phyloP scores from a whole-genome alignment of 805 yeast genomes.

The Metschnikowia reukaufii region DNA sequence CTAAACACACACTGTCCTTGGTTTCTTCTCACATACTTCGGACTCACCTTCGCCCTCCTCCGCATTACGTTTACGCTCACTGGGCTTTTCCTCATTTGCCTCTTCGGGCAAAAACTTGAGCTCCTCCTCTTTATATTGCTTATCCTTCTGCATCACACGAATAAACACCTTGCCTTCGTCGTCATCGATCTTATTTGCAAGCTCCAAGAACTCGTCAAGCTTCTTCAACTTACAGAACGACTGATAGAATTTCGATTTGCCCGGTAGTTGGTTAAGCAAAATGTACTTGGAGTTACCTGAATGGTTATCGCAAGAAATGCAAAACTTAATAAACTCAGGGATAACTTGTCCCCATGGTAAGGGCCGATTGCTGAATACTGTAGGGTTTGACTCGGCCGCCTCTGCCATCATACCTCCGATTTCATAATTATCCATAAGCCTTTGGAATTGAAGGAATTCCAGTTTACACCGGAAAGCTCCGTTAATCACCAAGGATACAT shows the following conservation, averaged over 20 bases:
- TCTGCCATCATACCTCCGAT: conserved; percentile 95
- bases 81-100: conserved; percentile 1
- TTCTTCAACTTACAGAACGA: conserved; percentile 56
- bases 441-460: conserved; percentile 55
- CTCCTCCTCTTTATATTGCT: conserved; percentile 21
- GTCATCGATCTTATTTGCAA: conserved; percentile 33
- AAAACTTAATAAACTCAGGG: conserved; percentile 55
- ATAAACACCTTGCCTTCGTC: conserved; percentile 38
- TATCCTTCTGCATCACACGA: conserved; percentile 34
- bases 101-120: too few species aligned
- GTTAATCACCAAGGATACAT: conserved; percentile 75
- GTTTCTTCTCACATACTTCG: conserved; percentile 11
- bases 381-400: conserved; percentile 82
- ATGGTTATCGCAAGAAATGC: conserved; percentile 58
- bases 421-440: conserved; percentile 49
- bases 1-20: conserved; percentile 8
- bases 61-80: background rate
- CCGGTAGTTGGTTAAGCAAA: conserved; percentile 75
- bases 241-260: conserved; percentile 62
- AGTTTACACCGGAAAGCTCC: conserved; percentile 63
- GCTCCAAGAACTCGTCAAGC: conserved; percentile 46
- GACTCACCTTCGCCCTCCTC: background rate
- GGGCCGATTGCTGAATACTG: conserved; percentile 56
- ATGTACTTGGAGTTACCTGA: conserved; percentile 75
- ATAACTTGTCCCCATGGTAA: conserved; percentile 56